These are phyloP conservation scores for Hypoxylon sp. DNA, from an alignment of 2,329 filamentous ascomycete genomes.

Conservation along the genomic window DNA sequence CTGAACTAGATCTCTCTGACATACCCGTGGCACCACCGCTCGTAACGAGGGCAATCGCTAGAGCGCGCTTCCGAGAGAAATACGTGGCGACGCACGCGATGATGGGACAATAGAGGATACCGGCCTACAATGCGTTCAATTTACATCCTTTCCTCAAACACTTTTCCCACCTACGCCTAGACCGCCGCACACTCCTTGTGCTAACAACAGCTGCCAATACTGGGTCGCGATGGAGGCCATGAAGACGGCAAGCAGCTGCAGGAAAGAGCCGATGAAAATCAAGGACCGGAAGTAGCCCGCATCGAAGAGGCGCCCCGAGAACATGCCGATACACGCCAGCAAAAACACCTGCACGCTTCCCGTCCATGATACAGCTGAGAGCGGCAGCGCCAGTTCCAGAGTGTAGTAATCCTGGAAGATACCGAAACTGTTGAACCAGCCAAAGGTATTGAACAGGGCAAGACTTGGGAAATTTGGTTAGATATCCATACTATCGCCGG, in stretches of 20 bases:
- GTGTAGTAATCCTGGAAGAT: slow-evolving; percentile 52
- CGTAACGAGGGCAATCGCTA: slow-evolving; percentile 66
- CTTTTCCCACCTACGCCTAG: slow-evolving; percentile 48
- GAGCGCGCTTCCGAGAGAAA: slow-evolving; percentile 61
- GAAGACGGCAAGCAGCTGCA: slow-evolving; percentile 52
- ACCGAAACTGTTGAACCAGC: slow-evolving; percentile 48
- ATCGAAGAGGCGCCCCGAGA: slow-evolving; percentile 52
- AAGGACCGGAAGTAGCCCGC: slow-evolving; percentile 50
- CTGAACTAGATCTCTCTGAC: not conserved
- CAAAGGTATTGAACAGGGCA: slow-evolving; percentile 42
- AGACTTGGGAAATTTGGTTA: slow-evolving; percentile 28
- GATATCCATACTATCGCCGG: not conserved
- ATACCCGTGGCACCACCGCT: slow-evolving; percentile 60
- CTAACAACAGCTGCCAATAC: slow-evolving; percentile 57
- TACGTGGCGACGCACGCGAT: slow-evolving; percentile 68
- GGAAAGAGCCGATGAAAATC: slow-evolving; percentile 45
- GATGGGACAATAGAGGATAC: slow-evolving; percentile 63
- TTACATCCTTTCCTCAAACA: not conserved
- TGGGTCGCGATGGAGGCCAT: slow-evolving; percentile 40
- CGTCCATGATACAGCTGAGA: slow-evolving; percentile 49
- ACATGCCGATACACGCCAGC: slow-evolving; percentile 48
- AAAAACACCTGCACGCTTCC: slow-evolving; percentile 52
- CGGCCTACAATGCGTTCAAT: slow-evolving; percentile 47
- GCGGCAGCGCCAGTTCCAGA: slow-evolving; percentile 35
- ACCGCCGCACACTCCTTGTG: slow-evolving; percentile 56